These are phyloP conservation scores for Mangifera indica DNA, from an alignment of 345 rosid genomes.

Conservation along the genomic window DNA sequence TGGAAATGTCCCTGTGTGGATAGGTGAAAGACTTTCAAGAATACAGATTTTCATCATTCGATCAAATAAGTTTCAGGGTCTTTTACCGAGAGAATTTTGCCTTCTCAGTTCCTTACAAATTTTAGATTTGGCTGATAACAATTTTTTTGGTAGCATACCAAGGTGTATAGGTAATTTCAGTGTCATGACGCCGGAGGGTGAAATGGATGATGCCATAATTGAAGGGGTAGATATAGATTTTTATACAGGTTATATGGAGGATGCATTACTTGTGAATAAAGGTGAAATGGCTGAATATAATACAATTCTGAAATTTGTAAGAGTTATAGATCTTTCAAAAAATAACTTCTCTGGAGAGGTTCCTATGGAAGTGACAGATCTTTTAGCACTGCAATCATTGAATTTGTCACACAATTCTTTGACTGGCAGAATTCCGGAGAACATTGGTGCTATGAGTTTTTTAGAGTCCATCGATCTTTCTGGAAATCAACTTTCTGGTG, in stretches of 20 bases:
- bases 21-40: slow-evolving; percentile 5
- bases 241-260: neutral
- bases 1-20: slow-evolving; percentile 11
- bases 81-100: slow-evolving; percentile 18
- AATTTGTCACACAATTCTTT: slow-evolving; percentile 26
- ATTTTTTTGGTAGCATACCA: slow-evolving; percentile 5
- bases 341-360: slow-evolving; percentile 18
- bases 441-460: slow-evolving; percentile 19
- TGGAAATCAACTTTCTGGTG: slow-evolving; percentile 19
- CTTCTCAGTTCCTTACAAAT: neutral
- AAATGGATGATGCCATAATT: too few relatives aligned
- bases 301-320: slow-evolving; percentile 7
- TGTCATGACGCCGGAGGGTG: neutral
- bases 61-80: slow-evolving; percentile 23
- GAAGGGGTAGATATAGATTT: too few relatives aligned
- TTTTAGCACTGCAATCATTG: slow-evolving; percentile 12
- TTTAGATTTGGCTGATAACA: slow-evolving; percentile 18
- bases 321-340: slow-evolving; percentile 24
- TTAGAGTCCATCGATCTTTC: slow-evolving; percentile 24
- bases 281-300: slow-evolving; percentile 23
- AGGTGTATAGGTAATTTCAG: neutral
- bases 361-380: slow-evolving; percentile 19
- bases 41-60: neutral
- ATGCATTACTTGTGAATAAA: slow-evolving; percentile 1
- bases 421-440: slow-evolving; percentile 16